These are phyloP conservation scores for Bauhinia variegata DNA, from an alignment of 306 rosid species.

Conservation along the genomic window DNA sequence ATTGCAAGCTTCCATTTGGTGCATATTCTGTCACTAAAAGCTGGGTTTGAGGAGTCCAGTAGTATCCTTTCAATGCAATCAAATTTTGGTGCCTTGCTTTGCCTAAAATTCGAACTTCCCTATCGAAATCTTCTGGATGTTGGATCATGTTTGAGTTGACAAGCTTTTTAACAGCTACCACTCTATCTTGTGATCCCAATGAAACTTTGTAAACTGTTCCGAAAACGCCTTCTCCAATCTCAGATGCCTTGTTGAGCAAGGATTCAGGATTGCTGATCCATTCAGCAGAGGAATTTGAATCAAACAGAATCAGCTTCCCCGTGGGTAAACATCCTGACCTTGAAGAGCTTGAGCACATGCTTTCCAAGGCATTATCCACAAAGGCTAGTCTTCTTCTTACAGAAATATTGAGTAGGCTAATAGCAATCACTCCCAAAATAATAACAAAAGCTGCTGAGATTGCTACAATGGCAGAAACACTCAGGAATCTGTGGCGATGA, in stretches of 20 bases:
- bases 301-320: conserved; percentile 80
- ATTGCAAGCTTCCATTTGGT: conserved; percentile 69
- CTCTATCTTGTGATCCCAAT: conserved; percentile 64
- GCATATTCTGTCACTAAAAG: conserved; percentile 68
- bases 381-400: conserved; percentile 69
- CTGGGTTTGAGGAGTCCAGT: conserved; percentile 78
- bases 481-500: conserved; percentile 68
- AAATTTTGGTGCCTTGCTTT: conserved; percentile 77
- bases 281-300: conserved; percentile 48
- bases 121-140: conserved; percentile 69
- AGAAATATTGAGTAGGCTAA: conserved; percentile 70
- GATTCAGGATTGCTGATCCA: conserved; percentile 59
- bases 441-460: conserved; percentile 76
- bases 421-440: conserved; percentile 66
- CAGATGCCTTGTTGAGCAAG: conserved; percentile 75
- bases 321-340: conserved; percentile 62
- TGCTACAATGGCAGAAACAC: conserved; percentile 79
- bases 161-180: conserved; percentile 77
- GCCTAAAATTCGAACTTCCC: conserved; percentile 71
- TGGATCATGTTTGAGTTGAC: conserved; percentile 63
- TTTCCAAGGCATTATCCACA: conserved; percentile 82
- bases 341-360: conserved; percentile 85
- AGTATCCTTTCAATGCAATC: conserved; percentile 68
- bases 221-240: conserved; percentile 84
- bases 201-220: conserved; percentile 86